Evolutionary conservation across 2,329 filamentous ascomycete genomes (phyloP).

Genomic region (Chaetomiaceae sp.): DNA sequence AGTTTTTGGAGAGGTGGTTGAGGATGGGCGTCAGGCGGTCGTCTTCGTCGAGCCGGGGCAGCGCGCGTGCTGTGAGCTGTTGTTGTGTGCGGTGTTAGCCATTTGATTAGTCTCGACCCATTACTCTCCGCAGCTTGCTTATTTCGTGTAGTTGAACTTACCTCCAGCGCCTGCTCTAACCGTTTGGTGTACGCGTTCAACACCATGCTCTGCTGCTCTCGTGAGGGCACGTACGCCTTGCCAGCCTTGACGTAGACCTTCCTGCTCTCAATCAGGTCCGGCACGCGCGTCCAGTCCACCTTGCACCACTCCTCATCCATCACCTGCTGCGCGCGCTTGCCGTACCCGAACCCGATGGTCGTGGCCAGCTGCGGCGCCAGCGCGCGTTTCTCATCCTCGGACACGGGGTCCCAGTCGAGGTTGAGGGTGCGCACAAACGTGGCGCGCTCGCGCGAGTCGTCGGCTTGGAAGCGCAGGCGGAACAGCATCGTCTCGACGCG

Average conservation of each 20-base stretch:
- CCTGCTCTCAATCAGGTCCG: slow-evolving; percentile 78
- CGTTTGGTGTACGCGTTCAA: slow-evolving; percentile 77
- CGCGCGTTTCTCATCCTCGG: slow-evolving; percentile 68
- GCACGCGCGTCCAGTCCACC: slow-evolving; percentile 90
- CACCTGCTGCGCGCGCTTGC: slow-evolving; percentile 34
- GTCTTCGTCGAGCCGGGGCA: slow-evolving; percentile 92
- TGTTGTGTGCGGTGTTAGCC: neutral
- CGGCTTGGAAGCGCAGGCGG: slow-evolving; percentile 71
- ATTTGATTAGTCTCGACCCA: no score
- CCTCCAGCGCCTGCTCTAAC: slow-evolving; percentile 78
- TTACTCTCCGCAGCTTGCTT: no score
- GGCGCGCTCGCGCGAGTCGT: slow-evolving; percentile 66
- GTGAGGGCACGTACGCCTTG: slow-evolving; percentile 84
- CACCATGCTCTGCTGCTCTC: slow-evolving; percentile 85
- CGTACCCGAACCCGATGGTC: slow-evolving; percentile 36
- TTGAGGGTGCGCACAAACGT: slow-evolving; percentile 73
- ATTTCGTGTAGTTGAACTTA: no score
- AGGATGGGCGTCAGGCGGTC: slow-evolving; percentile 71
- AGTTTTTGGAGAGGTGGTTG: slow-evolving; percentile 86
- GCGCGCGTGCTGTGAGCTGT: slow-evolving; percentile 79
- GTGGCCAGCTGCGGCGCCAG: slow-evolving; percentile 58
- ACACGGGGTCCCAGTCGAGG: slow-evolving; percentile 79
- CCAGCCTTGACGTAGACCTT: slow-evolving; percentile 72
- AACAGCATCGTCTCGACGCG: slow-evolving; percentile 89
- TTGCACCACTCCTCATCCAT: slow-evolving; percentile 92